Base-by-base conservation (phyloP, 2,329 filamentous ascomycete genomes). In the Botrytis paeoniae region DNA sequence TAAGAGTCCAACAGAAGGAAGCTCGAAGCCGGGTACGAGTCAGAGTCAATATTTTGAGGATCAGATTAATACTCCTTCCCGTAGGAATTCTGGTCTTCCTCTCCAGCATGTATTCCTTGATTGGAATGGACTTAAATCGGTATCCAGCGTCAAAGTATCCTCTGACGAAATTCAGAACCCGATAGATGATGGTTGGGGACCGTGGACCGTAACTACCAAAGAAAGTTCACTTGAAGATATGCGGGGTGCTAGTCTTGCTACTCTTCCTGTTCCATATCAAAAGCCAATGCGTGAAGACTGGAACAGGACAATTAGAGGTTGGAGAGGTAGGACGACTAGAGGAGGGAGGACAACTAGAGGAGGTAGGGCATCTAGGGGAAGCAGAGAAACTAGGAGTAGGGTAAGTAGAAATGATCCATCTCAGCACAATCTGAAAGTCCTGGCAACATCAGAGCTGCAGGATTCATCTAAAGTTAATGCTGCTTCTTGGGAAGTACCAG, bases 91-190 rank as follows among this genome's bases (percentile, higher is more conserved):
- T 5, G n/a, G 6, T 57, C n/a, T 57, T 6, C 14, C 14, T 54
- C n/a, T 18, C n/a, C 51, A 54, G 14, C 48, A 10, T 10, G 12
- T 51, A 14, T 4, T 4, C 4, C 5, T 22, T 54, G 48, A 16
- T 16, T n/a, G 4, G 1, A 14, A n/a, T 54, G 25, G 4, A 1
- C 2, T 54, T n/a, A 14, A 5, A 16, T 29, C 2, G n/a, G n/a
- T 29, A 8, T 18, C 51, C n/a, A 54, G 51, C 6, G 14, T 18
- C n/a, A 54, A 0, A 29, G 1, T 18, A 29, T 16, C 3, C 3
- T 29, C 51, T 18, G 6, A 18, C 9, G 51, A 29, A 54, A 3
- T 3, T 16, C 12, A 54, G 14, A 54, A 4, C 2, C 6, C n/a
- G 6, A 8, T 16, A 29, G n/a, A 54, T 18, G n/a, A 29, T 54